Base-by-base conservation (phyloP, 495 filamentous ascomycete genomes). In the Podospora anserina region DNA sequence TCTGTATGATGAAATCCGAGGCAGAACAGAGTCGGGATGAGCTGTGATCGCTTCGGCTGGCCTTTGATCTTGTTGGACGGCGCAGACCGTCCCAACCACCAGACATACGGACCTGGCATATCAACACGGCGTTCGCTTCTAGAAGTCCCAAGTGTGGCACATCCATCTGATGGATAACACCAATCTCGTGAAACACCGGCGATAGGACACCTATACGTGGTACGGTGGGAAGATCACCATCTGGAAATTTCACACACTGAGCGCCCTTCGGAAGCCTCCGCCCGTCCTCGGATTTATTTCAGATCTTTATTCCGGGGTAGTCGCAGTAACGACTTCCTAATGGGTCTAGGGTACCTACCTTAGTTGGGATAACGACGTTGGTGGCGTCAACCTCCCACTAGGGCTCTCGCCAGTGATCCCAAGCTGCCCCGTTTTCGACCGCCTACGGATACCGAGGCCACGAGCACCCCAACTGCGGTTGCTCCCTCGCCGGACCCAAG, bases 391-490 rank as follows among this genome's bases (percentile, higher is more conserved):
- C 9, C 23, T 58, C 15, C 6, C 23, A 26, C 23, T 20, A 58
- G 55, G 55, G 18, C n/a, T 20, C 55, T 20, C 55, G 3, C n/a
- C n/a, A 58, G 55, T 13, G 15, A 18, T 26, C n/a, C 6, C n/a
- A 26, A 58, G 55, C 55, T 58, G n/a, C 55, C 55, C 55, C 55
- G n/a, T 49, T 49, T 49, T 58, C 55, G 55, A 58, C 55, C 55
- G 55, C 55, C 23, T 20, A 26, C 55, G 55, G 55, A 58, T 20
- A 19, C 55, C 55, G 55, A 58, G 55, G 55, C n/a, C 55, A 6
- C 23, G 55, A 26, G 18, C 55, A 58, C n/a, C 23, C 23, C 55
- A 26, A 58, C 55, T 26, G 13, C 18, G 55, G 23, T 58, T 19
- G 55, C 39, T 49, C 1, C 9, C 39, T 49, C 39, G 39, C 39